A percentile compares a stretch with the other conserved stretches of the same genome.
Conservation (phyloP, 768 basidiomycete genomes). For the Tephrocybe sp. region DNA sequence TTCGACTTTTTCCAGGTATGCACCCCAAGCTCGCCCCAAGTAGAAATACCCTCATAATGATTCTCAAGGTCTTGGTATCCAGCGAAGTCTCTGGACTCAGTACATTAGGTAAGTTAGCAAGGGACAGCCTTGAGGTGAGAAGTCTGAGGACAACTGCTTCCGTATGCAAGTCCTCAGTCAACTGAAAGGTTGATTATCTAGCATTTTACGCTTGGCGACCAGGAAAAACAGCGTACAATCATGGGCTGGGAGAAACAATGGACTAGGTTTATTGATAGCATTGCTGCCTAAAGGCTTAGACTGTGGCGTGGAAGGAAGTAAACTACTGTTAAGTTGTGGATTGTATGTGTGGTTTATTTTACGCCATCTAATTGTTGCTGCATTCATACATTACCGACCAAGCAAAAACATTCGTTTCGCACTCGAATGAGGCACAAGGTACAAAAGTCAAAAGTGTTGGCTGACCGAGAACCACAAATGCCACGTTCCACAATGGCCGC, state of each 20-base stretch:
- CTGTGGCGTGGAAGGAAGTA: too few relatives aligned
- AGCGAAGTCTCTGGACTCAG: conserved; percentile 67
- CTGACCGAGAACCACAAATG: too few relatives aligned
- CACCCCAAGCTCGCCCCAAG: too few relatives aligned
- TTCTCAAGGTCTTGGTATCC: conserved; percentile 57
- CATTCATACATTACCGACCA: too few relatives aligned
- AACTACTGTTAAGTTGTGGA: too few relatives aligned
- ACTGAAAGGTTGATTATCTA: conserved; percentile 18
- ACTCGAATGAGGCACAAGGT: too few relatives aligned
- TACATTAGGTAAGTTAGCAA: conserved; percentile 61
- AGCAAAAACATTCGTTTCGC: too few relatives aligned
- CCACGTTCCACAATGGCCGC: too few relatives aligned
- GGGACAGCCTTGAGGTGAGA: conserved; percentile 64
- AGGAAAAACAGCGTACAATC: conserved; percentile 46
- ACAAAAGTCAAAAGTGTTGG: too few relatives aligned
- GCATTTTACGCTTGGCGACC: conserved; percentile 51
- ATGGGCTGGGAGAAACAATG: conserved; percentile 16
- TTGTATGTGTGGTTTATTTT: too few relatives aligned
- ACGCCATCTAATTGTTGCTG: too few relatives aligned
- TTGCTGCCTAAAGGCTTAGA: conserved; percentile 5
- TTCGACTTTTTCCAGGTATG: conserved; percentile 79
- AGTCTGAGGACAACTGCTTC: background rate
- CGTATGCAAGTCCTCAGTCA: background rate
- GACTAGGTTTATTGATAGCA: conserved; percentile 14
- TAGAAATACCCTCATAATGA: background rate